A percentile compares a stretch with the other conserved stretches of the same genome.
phyloP scores from a whole-genome alignment of 768 basidiomycete species.

The Boletales sp. region DNA sequence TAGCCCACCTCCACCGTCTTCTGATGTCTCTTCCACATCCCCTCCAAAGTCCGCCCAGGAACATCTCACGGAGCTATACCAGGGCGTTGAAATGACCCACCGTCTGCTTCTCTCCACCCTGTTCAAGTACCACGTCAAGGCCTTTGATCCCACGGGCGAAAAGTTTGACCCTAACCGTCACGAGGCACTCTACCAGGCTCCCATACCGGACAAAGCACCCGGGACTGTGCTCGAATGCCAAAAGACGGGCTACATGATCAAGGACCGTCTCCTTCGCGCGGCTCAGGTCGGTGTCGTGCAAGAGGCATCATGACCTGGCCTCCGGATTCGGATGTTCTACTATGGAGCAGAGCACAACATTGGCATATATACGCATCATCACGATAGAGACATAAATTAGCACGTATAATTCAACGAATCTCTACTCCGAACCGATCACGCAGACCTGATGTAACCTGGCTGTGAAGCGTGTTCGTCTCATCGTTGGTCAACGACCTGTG shows the following conservation, averaged over 20 bases:
- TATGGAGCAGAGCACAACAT: slow-evolving; percentile 1
- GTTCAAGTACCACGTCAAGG: slow-evolving; percentile 87
- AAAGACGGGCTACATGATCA: slow-evolving; percentile 91
- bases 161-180: slow-evolving; percentile 93
- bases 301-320: slow-evolving; percentile 40
- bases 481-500: slow-evolving; percentile 81
- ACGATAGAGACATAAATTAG: slow-evolving; percentile 37
- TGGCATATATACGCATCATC: slow-evolving; percentile 31
- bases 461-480: slow-evolving; percentile 82
- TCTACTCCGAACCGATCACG: slow-evolving; percentile 71
- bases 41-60: slow-evolving; percentile 50
- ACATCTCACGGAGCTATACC: slow-evolving; percentile 68
- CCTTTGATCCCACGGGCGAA: slow-evolving; percentile 90
- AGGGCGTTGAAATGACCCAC: slow-evolving; percentile 90
- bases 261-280: slow-evolving; percentile 87
- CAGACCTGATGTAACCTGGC: slow-evolving; percentile 52
- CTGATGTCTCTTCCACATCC: slow-evolving; percentile 31
- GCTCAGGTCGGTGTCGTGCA: slow-evolving; percentile 97
- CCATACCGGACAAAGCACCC: slow-evolving; percentile 83
- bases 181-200: slow-evolving; percentile 93
- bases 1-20: slow-evolving; percentile 14
- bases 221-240: slow-evolving; percentile 90
- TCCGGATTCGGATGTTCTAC: slow-evolving; percentile 13
- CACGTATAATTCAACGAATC: slow-evolving; percentile 68
- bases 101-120: slow-evolving; percentile 86